These are phyloP conservation scores for Leccinum pellstonianum DNA, from an alignment of 768 basidiomycete genomes.

Conservation along the genomic window DNA sequence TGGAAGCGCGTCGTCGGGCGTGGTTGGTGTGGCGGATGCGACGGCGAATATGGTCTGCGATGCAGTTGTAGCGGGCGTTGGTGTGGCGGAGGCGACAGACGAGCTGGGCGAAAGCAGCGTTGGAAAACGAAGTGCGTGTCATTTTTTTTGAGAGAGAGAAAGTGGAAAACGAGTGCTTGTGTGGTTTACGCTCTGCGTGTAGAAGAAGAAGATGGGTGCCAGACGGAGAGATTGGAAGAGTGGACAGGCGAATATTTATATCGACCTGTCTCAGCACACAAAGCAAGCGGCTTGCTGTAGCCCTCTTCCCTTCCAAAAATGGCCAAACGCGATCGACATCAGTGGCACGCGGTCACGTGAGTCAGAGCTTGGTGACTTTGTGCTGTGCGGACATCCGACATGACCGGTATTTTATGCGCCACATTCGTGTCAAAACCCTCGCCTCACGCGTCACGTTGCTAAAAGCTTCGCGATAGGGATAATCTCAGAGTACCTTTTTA, in stretches of 20 bases:
- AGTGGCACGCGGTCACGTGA: slow-evolving; percentile 4
- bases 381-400: background rate
- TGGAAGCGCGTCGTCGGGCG: slow-evolving; percentile 46
- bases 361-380: background rate
- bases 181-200: slow-evolving; percentile 16
- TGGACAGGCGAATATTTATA: slow-evolving; percentile 16
- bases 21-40: slow-evolving; percentile 40
- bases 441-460: background rate
- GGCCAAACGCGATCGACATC: slow-evolving; percentile 12
- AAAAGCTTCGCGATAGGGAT: background rate
- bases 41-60: slow-evolving; percentile 41
- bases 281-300: slow-evolving; percentile 7
- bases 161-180: slow-evolving; percentile 12
- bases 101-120: slow-evolving; percentile 36
- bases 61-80: slow-evolving; percentile 40
- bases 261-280: slow-evolving; percentile 19
- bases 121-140: slow-evolving; percentile 31
- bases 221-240: background rate
- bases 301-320: background rate
- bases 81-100: slow-evolving; percentile 42
- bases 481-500: background rate
- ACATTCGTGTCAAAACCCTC: background rate
- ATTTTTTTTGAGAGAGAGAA: slow-evolving; percentile 6
- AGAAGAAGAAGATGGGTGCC: slow-evolving; percentile 7
- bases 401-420: background rate